These are phyloP conservation scores for Akanthomyces muscarius DNA, from an alignment of 2,329 filamentous ascomycete genomes.

Conservation along the genomic window DNA sequence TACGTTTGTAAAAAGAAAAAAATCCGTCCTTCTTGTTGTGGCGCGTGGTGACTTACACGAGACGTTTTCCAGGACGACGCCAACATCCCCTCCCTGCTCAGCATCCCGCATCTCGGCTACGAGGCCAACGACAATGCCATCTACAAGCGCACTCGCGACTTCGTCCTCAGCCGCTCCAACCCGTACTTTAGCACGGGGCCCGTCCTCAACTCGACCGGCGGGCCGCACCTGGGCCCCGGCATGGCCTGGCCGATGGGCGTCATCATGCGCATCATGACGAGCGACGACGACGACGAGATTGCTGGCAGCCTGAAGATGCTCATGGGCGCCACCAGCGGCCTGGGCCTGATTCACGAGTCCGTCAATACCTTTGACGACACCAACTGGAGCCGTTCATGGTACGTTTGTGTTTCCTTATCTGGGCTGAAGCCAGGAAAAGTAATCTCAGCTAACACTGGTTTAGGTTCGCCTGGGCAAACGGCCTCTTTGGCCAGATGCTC, in stretches of 20 bases:
- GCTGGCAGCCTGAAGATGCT: conserved; percentile 55
- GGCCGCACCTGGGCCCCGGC: conserved; percentile 54
- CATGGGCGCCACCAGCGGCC: conserved; percentile 65
- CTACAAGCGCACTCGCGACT: conserved; percentile 72
- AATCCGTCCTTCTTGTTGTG: no score
- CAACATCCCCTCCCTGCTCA: conserved; percentile 59
- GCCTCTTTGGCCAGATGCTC: conserved; percentile 79
- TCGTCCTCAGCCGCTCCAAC: conserved; percentile 67
- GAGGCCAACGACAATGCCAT: conserved; percentile 52
- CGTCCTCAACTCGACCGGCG: conserved; percentile 48
- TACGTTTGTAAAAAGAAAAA: conserved; percentile 10
- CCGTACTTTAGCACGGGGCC: conserved; percentile 64
- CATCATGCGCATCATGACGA: conserved; percentile 75
- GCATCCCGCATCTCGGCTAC: conserved; percentile 57
- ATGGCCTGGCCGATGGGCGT: conserved; percentile 87
- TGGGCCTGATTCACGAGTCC: conserved; percentile 74
- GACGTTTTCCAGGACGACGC: conserved; percentile 48
- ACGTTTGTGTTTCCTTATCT: conserved; percentile 23
- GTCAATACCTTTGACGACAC: conserved; percentile 32
- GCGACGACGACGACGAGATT: conserved; percentile 72
- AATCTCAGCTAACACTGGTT: no score
- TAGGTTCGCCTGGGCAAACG: conserved; percentile 88
- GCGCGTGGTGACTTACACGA: background rate
- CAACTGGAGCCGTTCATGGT: conserved; percentile 36
- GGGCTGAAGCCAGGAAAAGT: no score